Evolutionary conservation across 169 alveolate genomes (phyloP).

Genomic region (Perkinsus marinus): DNA sequence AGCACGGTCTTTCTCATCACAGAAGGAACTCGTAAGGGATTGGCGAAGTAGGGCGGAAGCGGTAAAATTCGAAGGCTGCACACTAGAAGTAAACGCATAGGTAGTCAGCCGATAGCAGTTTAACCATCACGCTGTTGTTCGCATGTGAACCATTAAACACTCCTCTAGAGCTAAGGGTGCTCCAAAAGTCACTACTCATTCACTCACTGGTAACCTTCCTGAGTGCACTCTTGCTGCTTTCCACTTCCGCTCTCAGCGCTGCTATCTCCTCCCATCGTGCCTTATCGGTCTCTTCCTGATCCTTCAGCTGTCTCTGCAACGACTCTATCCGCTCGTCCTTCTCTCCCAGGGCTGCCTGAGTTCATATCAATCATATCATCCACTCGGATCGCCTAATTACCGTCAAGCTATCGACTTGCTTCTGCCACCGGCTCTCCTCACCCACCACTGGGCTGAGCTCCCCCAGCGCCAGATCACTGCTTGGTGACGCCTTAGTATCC

Average conservation of each 20-base stretch:
- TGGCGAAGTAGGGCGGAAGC: no score
- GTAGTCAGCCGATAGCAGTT: no score
- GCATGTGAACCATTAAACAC: no score
- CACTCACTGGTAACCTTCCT: not conserved
- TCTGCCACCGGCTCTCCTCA: not conserved
- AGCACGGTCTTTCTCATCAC: no score
- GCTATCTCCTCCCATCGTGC: not conserved
- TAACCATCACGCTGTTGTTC: no score
- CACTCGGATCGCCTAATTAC: not conserved
- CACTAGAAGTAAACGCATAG: no score
- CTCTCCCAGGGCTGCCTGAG: not conserved
- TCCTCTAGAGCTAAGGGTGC: no score
- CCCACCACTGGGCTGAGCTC: not conserved
- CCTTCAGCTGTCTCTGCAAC: not conserved
- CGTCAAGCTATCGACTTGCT: not conserved
- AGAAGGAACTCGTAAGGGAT: no score
- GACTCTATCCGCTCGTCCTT: not conserved
- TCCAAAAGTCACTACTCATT: no score
- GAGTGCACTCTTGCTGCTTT: not conserved
- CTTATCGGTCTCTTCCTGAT: not conserved
- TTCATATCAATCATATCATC: not conserved
- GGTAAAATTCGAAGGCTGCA: no score
- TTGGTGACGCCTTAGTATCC: not conserved
- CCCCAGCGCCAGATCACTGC: not conserved
- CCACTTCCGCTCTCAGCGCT: not conserved